Conservation (phyloP, 169 alveolate species). For the Babesia sp. region DNA sequence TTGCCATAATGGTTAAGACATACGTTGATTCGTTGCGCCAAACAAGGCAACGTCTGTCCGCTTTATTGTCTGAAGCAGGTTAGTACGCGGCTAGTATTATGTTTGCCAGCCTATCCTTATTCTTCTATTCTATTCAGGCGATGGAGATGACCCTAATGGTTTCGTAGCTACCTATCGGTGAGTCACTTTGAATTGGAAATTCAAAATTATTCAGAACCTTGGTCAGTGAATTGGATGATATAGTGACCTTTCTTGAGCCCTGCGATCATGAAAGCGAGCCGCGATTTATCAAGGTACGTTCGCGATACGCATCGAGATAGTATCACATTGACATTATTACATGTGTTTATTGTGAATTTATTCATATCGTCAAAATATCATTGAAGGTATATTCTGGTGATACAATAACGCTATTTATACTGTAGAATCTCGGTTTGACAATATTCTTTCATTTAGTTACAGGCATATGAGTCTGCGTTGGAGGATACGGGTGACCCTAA, state of each 20-base stretch:
- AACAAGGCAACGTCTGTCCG: constrained; percentile 1
- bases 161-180: background rate
- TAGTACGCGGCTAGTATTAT: background rate
- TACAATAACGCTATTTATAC: no score
- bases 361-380: no score
- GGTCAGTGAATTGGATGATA: constrained; percentile 9
- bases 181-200: background rate
- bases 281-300: constrained; percentile 31
- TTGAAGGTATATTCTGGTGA: no score
- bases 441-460: background rate
- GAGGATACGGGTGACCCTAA: background rate
- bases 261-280: background rate
- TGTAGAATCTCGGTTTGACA: no score
- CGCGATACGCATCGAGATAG: no score
- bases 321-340: no score
- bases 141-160: constrained; percentile 8
- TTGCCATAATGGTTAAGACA: constrained; percentile 19
- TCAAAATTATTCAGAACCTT: constrained; percentile 15
- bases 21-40: background rate
- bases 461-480: background rate
- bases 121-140: background rate
- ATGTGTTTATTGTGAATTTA: no score
- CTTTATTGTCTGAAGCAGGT: background rate
- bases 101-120: background rate
- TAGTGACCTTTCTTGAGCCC: constrained; percentile 21